phyloP scores from a whole-genome alignment of 1,284 basidiomycete genomes.

The Ceratobasidium sp. region DNA sequence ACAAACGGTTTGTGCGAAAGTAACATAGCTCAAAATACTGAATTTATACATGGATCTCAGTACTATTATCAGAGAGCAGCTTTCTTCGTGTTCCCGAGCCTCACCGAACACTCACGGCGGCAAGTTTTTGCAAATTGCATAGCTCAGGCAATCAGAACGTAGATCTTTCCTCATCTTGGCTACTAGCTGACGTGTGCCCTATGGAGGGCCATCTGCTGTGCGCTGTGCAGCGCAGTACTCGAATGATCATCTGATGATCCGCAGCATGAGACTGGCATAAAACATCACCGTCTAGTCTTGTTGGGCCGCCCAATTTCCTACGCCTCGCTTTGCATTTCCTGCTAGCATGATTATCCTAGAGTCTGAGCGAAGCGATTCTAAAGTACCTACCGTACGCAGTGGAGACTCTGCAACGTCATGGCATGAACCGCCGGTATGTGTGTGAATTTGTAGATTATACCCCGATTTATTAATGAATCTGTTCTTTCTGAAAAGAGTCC shows the following conservation, averaged over 20 bases:
- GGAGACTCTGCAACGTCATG: neutral
- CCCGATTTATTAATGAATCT: neutral
- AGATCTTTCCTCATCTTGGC: too few species aligned
- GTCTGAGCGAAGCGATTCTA: constrained; percentile 5
- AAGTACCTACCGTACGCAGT: neutral
- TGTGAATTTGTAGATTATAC: neutral
- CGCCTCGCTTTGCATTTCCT: neutral
- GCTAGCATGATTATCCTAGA: constrained; percentile 14
- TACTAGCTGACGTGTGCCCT: neutral
- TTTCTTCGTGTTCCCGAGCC: too few species aligned
- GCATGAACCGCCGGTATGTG: constrained; percentile 8
- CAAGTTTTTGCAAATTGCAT: too few species aligned
- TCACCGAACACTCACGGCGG: neutral
- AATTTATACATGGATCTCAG: too few species aligned
- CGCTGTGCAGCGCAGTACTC: constrained; percentile 28
- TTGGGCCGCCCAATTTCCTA: neutral
- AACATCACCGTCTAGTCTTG: neutral
- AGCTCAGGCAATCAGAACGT: too few species aligned
- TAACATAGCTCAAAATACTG: too few species aligned
- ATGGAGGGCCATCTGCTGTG: constrained; percentile 2
- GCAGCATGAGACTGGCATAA: constrained; percentile 2
- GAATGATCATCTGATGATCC: neutral
- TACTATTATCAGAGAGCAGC: too few species aligned
- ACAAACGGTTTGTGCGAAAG: too few species aligned
- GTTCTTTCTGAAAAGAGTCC: constrained; percentile 5